Conservation (phyloP, 192 early-diverging fungal genomes). For the Backusella sp. region DNA sequence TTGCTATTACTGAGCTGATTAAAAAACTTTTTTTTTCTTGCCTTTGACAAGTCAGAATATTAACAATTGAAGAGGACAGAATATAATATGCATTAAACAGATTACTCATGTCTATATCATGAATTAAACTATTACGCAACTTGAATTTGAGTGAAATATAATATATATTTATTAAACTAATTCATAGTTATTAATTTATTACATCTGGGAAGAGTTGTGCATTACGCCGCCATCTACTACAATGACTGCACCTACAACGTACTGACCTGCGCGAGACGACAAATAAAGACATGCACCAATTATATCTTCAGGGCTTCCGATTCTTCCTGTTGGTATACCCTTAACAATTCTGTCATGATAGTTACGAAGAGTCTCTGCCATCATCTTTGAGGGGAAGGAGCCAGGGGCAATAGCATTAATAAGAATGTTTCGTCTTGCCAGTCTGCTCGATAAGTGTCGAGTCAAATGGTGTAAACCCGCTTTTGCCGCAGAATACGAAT, state of each 20-base stretch:
- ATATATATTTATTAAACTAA: background rate
- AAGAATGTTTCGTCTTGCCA: slow-evolving; percentile 58
- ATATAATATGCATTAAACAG: background rate
- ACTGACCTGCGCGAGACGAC: slow-evolving; percentile 72
- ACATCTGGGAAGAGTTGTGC: slow-evolving; percentile 12
- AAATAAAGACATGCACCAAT: slow-evolving; percentile 83
- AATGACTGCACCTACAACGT: slow-evolving; percentile 39
- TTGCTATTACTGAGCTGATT: too few species aligned
- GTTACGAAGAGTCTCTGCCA: slow-evolving; percentile 56
- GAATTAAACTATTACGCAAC: background rate
- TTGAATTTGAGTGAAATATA: background rate
- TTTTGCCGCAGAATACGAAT: slow-evolving; percentile 80
- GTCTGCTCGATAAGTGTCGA: slow-evolving; percentile 56
- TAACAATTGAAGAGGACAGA: too few species aligned
- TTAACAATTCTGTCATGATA: slow-evolving; percentile 52
- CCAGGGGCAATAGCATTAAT: slow-evolving; percentile 72
- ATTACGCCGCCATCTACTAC: slow-evolving; percentile 32
- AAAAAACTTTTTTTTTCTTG: too few species aligned
- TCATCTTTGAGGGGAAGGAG: slow-evolving; percentile 77
- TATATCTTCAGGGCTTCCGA: slow-evolving; percentile 85
- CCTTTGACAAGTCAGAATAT: too few species aligned
- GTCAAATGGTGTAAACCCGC: slow-evolving; percentile 77
- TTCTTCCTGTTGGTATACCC: slow-evolving; percentile 65
- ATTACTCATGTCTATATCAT: background rate
- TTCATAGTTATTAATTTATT: background rate